Base-by-base conservation (phyloP, 805 yeast genomes). In the Candida peoriensis region DNA sequence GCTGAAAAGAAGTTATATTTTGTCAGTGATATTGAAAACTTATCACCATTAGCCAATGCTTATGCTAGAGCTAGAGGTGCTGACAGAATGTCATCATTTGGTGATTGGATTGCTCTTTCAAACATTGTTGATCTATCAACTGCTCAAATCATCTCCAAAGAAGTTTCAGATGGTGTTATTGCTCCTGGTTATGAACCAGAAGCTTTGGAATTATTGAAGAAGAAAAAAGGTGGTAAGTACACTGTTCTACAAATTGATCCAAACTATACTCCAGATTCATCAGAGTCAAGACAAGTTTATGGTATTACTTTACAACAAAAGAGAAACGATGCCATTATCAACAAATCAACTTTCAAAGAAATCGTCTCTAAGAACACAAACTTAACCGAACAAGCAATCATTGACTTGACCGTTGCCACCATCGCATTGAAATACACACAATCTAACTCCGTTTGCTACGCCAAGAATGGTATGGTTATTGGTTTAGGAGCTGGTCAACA, bases 401-500 rank as follows among this genome's bases (percentile, higher is more conserved):
- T 90, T 48, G 99, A 93, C 63, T 74, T 93, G 59, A 85, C 95
- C 25, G 97, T 93, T 42, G 98, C 99, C 40, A 93, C 98, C 32
- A 86, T 93, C 60, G 95, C 96, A 30, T 74, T 93, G 62, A 93
- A 93, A 66, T 93, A 88, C 74, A 93, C 99, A 13, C 99, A 93
- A 70, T 87, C 96, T 38, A 93, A 93, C 76, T 90, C 97, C 28
- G 98, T 93, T 35, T 88, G 96, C 68, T 93, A 89, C 64, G 96
- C 97, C 52, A 93, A 89, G 70, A 85, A 89, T 63, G 99, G 99
- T 72, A 93, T 93, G 99, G 95, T 93, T 42, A 78, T 93, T 55
- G 99, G 99, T 48, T 76, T 93, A 53, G 99, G 99, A 57, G 99
- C 99, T 41, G 99, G 99, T 48, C 99, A 93, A 73, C 99, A 93